Evolutionary conservation across 192 early-diverging fungal genomes (phyloP).

Genomic region (Linderina pennispora): DNA sequence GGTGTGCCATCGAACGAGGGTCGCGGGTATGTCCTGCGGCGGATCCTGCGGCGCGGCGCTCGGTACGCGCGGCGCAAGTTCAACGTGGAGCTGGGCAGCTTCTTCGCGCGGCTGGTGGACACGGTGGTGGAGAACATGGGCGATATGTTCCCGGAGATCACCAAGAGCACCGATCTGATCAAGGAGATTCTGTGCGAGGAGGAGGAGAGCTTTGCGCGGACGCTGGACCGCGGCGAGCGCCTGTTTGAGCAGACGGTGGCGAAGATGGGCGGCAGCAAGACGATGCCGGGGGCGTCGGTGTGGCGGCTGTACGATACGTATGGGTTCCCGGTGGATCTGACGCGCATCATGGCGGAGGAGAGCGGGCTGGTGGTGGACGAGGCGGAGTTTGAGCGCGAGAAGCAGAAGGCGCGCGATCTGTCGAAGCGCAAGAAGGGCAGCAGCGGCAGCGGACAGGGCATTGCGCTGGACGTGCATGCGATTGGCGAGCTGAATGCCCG

Average conservation of each 20-base stretch:
- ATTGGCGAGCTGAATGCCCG: conserved; percentile 80
- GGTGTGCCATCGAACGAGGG: conserved; percentile 97
- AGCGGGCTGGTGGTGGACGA: conserved; percentile 81
- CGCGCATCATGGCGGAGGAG: conserved; percentile 98
- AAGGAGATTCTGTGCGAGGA: conserved; percentile 97
- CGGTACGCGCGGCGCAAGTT: conserved; percentile 94
- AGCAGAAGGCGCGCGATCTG: conserved; percentile 69
- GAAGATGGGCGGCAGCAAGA: conserved; percentile 44
- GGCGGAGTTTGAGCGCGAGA: conserved; percentile 69
- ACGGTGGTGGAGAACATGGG: conserved; percentile 88
- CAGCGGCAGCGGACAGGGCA: conserved; percentile 49
- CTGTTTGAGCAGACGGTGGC: conserved; percentile 77
- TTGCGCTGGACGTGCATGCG: conserved; percentile 88
- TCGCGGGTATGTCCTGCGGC: conserved; percentile 94
- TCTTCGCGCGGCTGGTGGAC: conserved; percentile 93
- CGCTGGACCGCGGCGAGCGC: conserved; percentile 94
- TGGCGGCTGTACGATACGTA: conserved; percentile 99
- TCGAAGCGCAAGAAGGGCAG: conserved; percentile 57
- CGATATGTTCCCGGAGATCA: conserved; percentile 87
- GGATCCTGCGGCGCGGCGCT: conserved; percentile 91
- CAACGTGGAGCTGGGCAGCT: conserved; percentile 78
- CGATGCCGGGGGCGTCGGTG: conserved; percentile 79
- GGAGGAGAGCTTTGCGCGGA: conserved; percentile 91
- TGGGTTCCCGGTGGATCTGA: conserved; percentile 97
- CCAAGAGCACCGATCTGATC: conserved; percentile 66